A percentile compares a stretch with the other conserved stretches of the same genome.
Evolutionary conservation across 169 alveolate species (phyloP).

Genomic region (Cryptosporidium sp.): DNA sequence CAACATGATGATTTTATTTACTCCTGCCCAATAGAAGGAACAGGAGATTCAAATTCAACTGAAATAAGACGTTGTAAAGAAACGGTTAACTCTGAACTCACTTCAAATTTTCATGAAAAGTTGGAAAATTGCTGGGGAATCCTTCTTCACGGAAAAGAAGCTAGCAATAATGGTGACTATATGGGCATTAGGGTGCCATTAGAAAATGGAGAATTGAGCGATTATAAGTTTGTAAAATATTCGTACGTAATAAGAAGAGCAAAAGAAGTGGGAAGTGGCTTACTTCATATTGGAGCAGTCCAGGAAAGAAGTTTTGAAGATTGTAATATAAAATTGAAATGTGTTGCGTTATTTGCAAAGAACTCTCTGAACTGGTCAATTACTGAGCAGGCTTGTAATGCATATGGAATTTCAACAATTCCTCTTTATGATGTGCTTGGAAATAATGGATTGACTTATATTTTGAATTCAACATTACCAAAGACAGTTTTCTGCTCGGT

Average conservation of each 20-base stretch:
- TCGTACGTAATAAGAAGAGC: slow-evolving; percentile 50
- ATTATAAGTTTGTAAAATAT: slow-evolving; percentile 22
- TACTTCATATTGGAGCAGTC: slow-evolving; percentile 21
- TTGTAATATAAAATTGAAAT: slow-evolving; percentile 23
- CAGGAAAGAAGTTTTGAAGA: slow-evolving; percentile 17
- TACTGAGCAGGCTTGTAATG: slow-evolving; percentile 80
- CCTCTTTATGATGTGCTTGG: slow-evolving; percentile 82
- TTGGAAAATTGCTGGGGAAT: slow-evolving; percentile 68
- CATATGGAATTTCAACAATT: slow-evolving; percentile 75
- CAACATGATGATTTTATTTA: slow-evolving; percentile 12
- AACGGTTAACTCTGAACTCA: slow-evolving; percentile 18
- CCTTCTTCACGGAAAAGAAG: slow-evolving; percentile 58
- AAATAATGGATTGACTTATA: slow-evolving; percentile 77
- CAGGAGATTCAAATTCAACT: slow-evolving; percentile 39
- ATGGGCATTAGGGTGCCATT: slow-evolving; percentile 11
- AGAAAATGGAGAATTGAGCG: slow-evolving; percentile 39
- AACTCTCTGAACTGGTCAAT: slow-evolving; percentile 82
- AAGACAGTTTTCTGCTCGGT: slow-evolving; percentile 59
- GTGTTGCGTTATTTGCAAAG: slow-evolving; percentile 51
- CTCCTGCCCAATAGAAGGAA: slow-evolving; percentile 52
- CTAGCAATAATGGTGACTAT: slow-evolving; percentile 41
- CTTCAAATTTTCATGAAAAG: slow-evolving; percentile 22
- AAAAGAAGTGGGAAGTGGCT: slow-evolving; percentile 62
- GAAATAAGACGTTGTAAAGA: slow-evolving; percentile 30
- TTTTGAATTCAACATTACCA: slow-evolving; percentile 72